phyloP scores from a whole-genome alignment of 257 asterid genomes.

The Coffea canephora region DNA sequence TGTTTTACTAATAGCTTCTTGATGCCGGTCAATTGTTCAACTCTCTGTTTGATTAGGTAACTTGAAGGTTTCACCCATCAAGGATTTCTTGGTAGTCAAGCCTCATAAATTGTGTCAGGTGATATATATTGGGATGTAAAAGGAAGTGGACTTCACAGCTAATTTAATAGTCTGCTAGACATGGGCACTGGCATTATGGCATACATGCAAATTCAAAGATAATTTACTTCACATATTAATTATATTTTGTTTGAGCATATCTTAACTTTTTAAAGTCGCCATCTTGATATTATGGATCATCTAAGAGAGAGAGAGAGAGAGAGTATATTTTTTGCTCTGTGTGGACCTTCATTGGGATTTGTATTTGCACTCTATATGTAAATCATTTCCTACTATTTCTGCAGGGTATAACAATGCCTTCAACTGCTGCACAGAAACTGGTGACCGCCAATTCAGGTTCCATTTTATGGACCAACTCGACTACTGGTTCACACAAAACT shows the following conservation, averaged over 20 bases:
- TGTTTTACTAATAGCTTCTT: neutral
- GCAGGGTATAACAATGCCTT: constrained; percentile 23
- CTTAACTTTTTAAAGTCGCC: neutral
- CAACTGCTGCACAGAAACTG: constrained; percentile 11
- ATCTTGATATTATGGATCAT: neutral
- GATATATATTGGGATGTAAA: neutral
- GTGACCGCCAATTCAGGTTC: constrained; percentile 16
- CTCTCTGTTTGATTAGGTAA: neutral
- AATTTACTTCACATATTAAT: neutral
- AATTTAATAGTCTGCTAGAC: neutral
- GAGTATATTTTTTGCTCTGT: neutral
- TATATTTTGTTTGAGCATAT: neutral
- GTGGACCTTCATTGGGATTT: neutral
- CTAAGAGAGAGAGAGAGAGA: neutral
- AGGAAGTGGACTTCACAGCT: neutral
- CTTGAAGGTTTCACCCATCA: neutral
- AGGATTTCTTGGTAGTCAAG: neutral
- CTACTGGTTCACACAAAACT: constrained; percentile 6
- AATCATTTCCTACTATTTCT: constrained; percentile 9
- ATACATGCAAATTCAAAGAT: neutral
- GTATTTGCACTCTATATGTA: neutral
- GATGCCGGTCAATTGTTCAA: neutral
- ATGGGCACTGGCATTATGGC: neutral
- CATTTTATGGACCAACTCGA: neutral
- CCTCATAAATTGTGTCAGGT: neutral